These are phyloP conservation scores for Quercus glauca DNA, from an alignment of 306 rosid species.

Conservation along the genomic window DNA sequence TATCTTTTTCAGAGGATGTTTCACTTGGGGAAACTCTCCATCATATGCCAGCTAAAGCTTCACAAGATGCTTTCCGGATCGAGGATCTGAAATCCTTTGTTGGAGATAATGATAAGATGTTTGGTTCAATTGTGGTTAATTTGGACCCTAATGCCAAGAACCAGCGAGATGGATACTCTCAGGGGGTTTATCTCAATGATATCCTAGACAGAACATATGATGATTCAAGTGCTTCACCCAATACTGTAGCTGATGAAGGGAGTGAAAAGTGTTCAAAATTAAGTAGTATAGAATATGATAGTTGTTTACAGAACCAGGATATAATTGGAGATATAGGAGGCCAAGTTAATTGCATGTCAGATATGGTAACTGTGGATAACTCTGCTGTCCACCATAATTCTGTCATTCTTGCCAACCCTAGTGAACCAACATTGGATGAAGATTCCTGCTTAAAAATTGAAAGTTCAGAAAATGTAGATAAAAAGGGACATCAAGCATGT, in stretches of 20 bases:
- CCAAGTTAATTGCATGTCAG: not conserved
- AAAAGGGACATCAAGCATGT: conserved; percentile 16
- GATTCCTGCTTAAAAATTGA: conserved; percentile 16
- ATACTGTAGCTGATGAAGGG: conserved; percentile 10
- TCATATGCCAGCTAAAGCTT: conserved; percentile 7
- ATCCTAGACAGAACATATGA: not conserved
- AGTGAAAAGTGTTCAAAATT: conserved; percentile 8
- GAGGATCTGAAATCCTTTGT: not conserved
- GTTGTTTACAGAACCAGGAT: conserved; percentile 13
- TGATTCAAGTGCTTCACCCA: not conserved
- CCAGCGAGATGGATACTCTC: conserved; percentile 20
- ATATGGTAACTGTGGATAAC: conserved; percentile 14
- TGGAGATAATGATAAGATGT: not conserved
- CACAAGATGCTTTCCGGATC: not conserved
- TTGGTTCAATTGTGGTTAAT: conserved; percentile 8
- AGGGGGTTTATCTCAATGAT: conserved; percentile 12
- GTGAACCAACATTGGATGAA: conserved; percentile 17
- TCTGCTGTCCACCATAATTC: conserved; percentile 1
- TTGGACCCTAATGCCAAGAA: conserved; percentile 16
- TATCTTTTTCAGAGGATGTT: conserved; percentile 12
- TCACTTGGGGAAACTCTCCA: conserved; percentile 22
- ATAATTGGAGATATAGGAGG: conserved; percentile 16
- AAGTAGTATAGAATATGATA: conserved; percentile 2
- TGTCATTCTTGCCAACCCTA: conserved; percentile 14
- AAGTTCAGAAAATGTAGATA: conserved; percentile 25